Base-by-base conservation (phyloP, 352 stramenopile species). In the Blastocystis sp. region DNA sequence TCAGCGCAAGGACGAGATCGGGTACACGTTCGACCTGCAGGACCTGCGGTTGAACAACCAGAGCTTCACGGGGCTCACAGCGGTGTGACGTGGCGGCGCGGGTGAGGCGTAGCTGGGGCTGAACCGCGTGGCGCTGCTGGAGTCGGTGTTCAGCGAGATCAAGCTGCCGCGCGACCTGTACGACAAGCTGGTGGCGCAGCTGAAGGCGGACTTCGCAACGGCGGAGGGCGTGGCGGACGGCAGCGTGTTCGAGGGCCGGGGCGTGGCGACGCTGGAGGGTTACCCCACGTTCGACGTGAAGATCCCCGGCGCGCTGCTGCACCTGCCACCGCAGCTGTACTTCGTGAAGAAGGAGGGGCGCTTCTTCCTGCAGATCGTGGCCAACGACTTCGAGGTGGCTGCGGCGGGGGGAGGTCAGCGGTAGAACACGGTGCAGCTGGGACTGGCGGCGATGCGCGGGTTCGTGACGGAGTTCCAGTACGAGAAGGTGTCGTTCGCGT, bases 211-310 rank as follows among this genome's bases (percentile, higher is more conserved):
- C 21, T 79, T 63, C 40, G 48, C 7, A 0, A 10, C n/a, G 4
- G 11, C 63, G 9, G 64, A 71, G 60, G 69, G 69, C 28, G 69
- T 79, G 7, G 9, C 69, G 1, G 43, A 62, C 57, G 69, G 69
- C 21, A 48, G 34, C 0, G 57, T 79, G 24, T 79, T 79, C 17
- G 48, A 63, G 21, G 57, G 57, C 14, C 24, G 11, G 28, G 34
- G 19, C 11, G 28, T 79, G 10, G 2, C 14, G 2, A 19, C 2
- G 3, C 34, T 79, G 24, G 14, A 6, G 1, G 42, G n/a, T 0
- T 79, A 52, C 24, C 69, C 69, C 11, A 79, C 69, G 48, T 79
- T 79, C 57, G 69, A 79, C n/a, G 28, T 79, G 7, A 42, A 79
- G 45, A 62, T 79, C 63, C 69, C 69, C 28, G 69, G 69, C 11